Evolutionary conservation across 805 yeast species (phyloP), one percentile per base, ranked within the genome.

Genomic region (Ogataea methylovora): DNA sequence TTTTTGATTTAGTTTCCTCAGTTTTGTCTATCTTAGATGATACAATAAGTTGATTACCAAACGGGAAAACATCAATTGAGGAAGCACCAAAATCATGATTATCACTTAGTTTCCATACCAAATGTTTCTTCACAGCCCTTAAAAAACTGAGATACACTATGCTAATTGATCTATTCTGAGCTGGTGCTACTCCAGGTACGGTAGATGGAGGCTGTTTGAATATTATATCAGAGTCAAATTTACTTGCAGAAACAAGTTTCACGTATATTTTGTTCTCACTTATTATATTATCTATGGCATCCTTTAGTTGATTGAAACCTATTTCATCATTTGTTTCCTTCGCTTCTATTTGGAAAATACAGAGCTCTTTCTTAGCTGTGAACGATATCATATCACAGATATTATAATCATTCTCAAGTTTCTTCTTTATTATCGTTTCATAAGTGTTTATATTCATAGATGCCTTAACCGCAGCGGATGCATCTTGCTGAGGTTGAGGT

Each of bases 41-140:
- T 5, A 43, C 33, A 2, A 39, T 61, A 34, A 44, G 61, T 55
- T 44, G 73, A 56, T 69, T 71, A 2, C 79, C 78, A 51, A 72
- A 74, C 0, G 77, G 76, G 1, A 68, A 39, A 2, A 73, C 42
- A 44, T 38, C 60, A 19, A 22, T 64, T 41, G 25, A 63, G 33
- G 41, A 58, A 49, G 29, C 54, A 36, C 38, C 60, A 40, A 16
- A 36, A 3, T 48, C 34, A 2, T 30, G 24, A 30, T 52, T 53
- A 13, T 36, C 40, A 0, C 54, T 38, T 13, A 59, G 38, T 30
- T 44, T 46, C 35, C 43, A 35, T 4, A 53, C 34, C 1, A 73
- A 50, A 39, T 57, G 56, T 43, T 64, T 64, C 43, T 71, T 63
- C 19, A 73, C 54, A 1, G 79, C 76, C 40, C 71, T 65, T 23